phyloP scores from a whole-genome alignment of 164 flowering plant genomes.

The Platanus orientalis region DNA sequence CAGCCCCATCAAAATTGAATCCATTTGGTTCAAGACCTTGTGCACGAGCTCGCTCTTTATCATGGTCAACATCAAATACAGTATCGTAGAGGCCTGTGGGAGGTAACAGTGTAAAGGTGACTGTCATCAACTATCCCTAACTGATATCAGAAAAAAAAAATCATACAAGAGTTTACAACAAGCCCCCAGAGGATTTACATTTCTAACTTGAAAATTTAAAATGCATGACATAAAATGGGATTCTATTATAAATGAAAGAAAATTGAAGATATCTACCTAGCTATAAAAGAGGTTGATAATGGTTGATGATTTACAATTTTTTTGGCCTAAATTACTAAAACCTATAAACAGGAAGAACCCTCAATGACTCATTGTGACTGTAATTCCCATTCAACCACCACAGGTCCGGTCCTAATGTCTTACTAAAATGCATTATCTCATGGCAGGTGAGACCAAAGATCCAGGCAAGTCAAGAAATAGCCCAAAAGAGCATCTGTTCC shows the following conservation, averaged over 20 bases:
- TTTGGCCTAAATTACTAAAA: too few relatives aligned
- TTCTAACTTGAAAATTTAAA: neutral
- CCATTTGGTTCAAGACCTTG: slow-evolving; percentile 88
- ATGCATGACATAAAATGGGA: neutral
- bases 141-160: neutral
- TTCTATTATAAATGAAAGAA: too few relatives aligned
- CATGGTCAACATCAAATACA: slow-evolving; percentile 91
- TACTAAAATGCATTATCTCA: neutral
- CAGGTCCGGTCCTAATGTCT: neutral
- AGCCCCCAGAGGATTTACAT: neutral
- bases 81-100: slow-evolving; percentile 83
- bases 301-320: too few relatives aligned
- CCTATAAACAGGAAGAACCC: too few relatives aligned
- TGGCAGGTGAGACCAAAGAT: neutral
- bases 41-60: slow-evolving; percentile 80
- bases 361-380: neutral
- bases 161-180: neutral
- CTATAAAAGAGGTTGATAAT: too few relatives aligned
- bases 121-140: neutral
- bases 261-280: too few relatives aligned
- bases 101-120: slow-evolving; percentile 3
- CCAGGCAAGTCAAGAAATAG: neutral
- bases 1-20: slow-evolving; percentile 87
- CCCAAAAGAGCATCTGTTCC: too few relatives aligned
- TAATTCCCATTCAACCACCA: neutral